Base-by-base conservation (phyloP, 2,329 filamentous ascomycete species). In the Lizonia empirigonia region DNA sequence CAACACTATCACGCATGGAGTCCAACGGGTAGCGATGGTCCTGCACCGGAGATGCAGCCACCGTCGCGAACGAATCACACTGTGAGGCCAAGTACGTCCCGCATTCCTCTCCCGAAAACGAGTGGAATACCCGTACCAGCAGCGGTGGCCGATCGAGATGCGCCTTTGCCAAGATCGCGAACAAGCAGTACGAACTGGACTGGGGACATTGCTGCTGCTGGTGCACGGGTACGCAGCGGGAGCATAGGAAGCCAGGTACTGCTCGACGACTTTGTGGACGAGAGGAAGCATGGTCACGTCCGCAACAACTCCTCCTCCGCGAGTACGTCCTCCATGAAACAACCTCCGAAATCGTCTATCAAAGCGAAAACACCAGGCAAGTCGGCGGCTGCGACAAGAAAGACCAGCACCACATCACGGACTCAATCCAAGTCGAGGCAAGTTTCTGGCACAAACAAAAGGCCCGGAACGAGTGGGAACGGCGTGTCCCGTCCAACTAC, bases 51-150 rank as follows among this genome's bases (percentile, higher is more conserved):
- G 23, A 71, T 69, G 47, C 69, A 76, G 7, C 65, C 70, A 23
- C 57, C 82, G 74, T 74, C 63, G 29, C 62, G 62, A 59, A 59
- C 58, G 58, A 80, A 70, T 65, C 88, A 81, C 75, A 83, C 79
- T 38, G 63, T 65, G 30, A 66, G 77, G 48, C 76, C 77, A 23
- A 77, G 83, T 76, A 77, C 82, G 3, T 96, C 93, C 35, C 86
- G 90, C 45, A 97, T 99, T 68, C 94, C 94, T 1, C 81, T 97
- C 29, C 86, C 91, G 23, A 92, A 90, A 64, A 78, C 83, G 12
- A 96, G 90, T 68, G 88, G 89, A 2, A 82, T 85, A 16, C 91
- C 91, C 9, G 86, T 95, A 51, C 83, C 89, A 2, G 73, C 82
- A 42, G 84, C 88, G 40, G 84, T 87, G 57, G 78, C 90, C 36